A percentile compares a stretch with the other conserved stretches of the same genome.
phyloP scores from a whole-genome alignment of 768 basidiomycete species.

The Hysterangium stoloniferum region DNA sequence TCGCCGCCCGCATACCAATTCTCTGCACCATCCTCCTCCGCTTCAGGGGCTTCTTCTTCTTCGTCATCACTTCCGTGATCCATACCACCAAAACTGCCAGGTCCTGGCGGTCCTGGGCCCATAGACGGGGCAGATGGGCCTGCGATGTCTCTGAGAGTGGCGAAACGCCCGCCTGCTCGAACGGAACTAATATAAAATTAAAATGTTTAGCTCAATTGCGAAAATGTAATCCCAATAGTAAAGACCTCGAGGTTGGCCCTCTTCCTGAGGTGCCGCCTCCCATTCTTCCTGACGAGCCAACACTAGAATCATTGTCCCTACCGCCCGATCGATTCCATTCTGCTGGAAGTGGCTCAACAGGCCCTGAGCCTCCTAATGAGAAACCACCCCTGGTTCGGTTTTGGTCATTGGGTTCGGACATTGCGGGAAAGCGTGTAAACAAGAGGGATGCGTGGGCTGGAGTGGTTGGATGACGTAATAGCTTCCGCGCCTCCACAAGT shows the following conservation, averaged over 20 bases:
- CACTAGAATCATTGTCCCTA: slow-evolving; percentile 35
- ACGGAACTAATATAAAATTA: slow-evolving; percentile 13
- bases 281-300: slow-evolving; percentile 16
- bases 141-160: slow-evolving; percentile 29
- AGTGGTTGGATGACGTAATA: too few species aligned
- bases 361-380: slow-evolving; percentile 38
- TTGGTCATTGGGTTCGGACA: slow-evolving; percentile 21
- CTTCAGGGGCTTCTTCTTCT: slow-evolving; percentile 44
- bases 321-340: slow-evolving; percentile 35
- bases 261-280: background rate
- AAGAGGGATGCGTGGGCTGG: slow-evolving; percentile 1
- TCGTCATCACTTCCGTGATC: slow-evolving; percentile 33
- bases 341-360: slow-evolving; percentile 41
- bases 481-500: too few species aligned
- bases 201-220: too few species aligned
- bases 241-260: background rate
- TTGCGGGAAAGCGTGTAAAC: slow-evolving; percentile 1
- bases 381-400: slow-evolving; percentile 28
- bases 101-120: slow-evolving; percentile 14
- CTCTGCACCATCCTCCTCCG: slow-evolving; percentile 44
- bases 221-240: too few species aligned
- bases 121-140: slow-evolving; percentile 15
- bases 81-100: slow-evolving; percentile 5
- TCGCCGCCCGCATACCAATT: slow-evolving; percentile 95
- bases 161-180: slow-evolving; percentile 26